Conservation (phyloP, 352 stramenopile species). For the Phytophthora ohioensis region DNA sequence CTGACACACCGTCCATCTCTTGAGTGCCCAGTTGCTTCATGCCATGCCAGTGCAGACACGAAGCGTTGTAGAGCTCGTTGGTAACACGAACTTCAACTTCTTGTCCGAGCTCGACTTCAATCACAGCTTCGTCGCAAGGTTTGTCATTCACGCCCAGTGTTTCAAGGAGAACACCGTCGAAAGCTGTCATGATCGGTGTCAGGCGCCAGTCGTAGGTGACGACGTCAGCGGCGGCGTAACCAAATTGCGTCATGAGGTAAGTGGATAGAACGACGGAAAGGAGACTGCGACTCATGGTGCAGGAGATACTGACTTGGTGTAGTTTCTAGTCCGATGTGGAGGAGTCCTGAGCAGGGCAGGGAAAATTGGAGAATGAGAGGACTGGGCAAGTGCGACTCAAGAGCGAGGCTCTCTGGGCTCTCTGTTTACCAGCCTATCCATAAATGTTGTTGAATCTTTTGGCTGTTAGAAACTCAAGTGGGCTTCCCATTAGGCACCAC, state of each 20-base stretch:
- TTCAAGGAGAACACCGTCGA: slow-evolving; percentile 28
- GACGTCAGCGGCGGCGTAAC: slow-evolving; percentile 6
- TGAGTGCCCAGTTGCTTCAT: slow-evolving; percentile 43
- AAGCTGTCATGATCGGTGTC: slow-evolving; percentile 27
- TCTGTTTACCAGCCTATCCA: no score
- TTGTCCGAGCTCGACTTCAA: slow-evolving; percentile 36
- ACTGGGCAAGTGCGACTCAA: slow-evolving; percentile 1
- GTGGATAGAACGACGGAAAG: slow-evolving; percentile 1
- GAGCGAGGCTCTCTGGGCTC: background rate
- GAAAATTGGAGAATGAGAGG: slow-evolving; percentile 23
- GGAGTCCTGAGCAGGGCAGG: slow-evolving; percentile 24
- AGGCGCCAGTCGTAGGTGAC: slow-evolving; percentile 39
- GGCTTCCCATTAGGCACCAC: background rate
- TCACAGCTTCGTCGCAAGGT: slow-evolving; percentile 29
- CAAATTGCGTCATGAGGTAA: slow-evolving; percentile 7
- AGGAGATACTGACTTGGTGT: slow-evolving; percentile 10
- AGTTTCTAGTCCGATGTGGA: slow-evolving; percentile 2
- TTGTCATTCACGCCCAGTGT: slow-evolving; percentile 36
- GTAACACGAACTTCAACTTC: slow-evolving; percentile 37
- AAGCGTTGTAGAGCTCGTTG: slow-evolving; percentile 26
- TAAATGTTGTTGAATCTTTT: no score
- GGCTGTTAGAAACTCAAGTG: background rate
- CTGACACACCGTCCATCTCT: slow-evolving; percentile 46
- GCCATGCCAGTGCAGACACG: slow-evolving; percentile 49
- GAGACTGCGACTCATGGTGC: slow-evolving; percentile 11